phyloP scores from a whole-genome alignment of 192 early-diverging fungal species.

The Coemansia sp. region DNA sequence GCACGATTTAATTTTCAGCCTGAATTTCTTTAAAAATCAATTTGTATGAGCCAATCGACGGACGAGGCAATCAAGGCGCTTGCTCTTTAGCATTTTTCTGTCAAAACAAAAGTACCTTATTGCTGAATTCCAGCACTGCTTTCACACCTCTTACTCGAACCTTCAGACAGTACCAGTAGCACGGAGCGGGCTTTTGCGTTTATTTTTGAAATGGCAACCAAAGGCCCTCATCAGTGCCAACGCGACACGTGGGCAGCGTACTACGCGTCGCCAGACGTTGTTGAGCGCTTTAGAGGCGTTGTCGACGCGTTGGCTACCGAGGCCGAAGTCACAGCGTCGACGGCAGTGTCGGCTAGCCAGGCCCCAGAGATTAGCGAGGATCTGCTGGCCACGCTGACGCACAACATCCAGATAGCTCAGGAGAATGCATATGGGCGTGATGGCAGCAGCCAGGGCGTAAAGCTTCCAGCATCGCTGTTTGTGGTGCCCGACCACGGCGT shows the following conservation, averaged over 20 bases:
- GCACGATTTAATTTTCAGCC: too few species aligned
- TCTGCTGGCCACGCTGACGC: conserved; percentile 25
- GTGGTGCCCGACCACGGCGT: conserved; percentile 23
- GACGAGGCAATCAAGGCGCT: too few species aligned
- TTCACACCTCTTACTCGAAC: too few species aligned
- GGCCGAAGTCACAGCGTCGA: conserved; percentile 29
- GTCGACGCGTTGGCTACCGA: conserved; percentile 41
- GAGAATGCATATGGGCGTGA: conserved; percentile 27
- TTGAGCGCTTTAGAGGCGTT: conserved; percentile 25
- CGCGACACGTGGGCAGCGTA: conserved; percentile 45
- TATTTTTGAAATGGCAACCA: conserved; percentile 28
- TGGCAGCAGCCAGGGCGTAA: conserved; percentile 11
- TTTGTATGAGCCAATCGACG: too few species aligned
- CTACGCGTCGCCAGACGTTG: conserved; percentile 41
- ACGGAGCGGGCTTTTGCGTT: neutral
- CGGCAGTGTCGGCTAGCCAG: conserved; percentile 4
- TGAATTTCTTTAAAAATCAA: too few species aligned
- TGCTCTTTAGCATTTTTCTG: too few species aligned
- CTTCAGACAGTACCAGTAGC: too few species aligned
- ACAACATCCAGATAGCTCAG: conserved; percentile 41
- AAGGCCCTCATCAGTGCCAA: conserved; percentile 35
- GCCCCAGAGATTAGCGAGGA: conserved; percentile 25
- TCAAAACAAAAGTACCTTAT: too few species aligned
- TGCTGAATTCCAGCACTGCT: too few species aligned
- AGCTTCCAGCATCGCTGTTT: conserved; percentile 37